Evolutionary conservation across 208 protist species (phyloP).

Genomic region (Trypanosoma scelopori): DNA sequence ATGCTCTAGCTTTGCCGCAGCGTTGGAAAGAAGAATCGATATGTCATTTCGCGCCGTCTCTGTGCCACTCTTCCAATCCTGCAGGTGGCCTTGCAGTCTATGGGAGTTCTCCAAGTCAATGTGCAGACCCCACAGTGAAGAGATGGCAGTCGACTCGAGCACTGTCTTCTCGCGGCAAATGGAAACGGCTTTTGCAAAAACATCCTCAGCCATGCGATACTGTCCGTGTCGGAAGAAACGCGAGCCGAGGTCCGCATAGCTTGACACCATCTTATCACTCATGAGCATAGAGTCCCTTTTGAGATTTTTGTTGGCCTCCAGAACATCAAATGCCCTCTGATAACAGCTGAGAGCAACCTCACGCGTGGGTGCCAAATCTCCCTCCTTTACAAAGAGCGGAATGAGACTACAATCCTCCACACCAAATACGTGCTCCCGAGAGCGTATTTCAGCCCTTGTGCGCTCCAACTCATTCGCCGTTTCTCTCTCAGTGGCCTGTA

Average conservation of each 20-base stretch:
- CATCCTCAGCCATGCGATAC: constrained; percentile 4
- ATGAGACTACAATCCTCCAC: constrained; percentile 17
- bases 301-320: constrained; percentile 9
- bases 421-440: constrained; percentile 20
- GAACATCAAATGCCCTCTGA: constrained; percentile 14
- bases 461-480: constrained; percentile 6
- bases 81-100: constrained; percentile 3
- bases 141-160: background rate
- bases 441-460: constrained; percentile 21
- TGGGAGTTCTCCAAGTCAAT: background rate
- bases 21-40: constrained; percentile 1
- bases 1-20: background rate
- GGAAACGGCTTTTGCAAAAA: constrained; percentile 8
- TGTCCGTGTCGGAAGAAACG: constrained; percentile 17
- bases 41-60: constrained; percentile 3
- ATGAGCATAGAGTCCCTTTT: background rate
- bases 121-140: background rate
- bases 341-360: constrained; percentile 10
- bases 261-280: constrained; percentile 6
- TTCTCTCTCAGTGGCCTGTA: background rate
- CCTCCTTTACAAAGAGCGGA: constrained; percentile 21
- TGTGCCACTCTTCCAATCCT: constrained; percentile 1
- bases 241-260: constrained; percentile 16
- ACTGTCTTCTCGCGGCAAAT: constrained; percentile 7
- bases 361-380: constrained; percentile 5